Conservation (phyloP, 768 basidiomycete species). For the Auricularia sp. region DNA sequence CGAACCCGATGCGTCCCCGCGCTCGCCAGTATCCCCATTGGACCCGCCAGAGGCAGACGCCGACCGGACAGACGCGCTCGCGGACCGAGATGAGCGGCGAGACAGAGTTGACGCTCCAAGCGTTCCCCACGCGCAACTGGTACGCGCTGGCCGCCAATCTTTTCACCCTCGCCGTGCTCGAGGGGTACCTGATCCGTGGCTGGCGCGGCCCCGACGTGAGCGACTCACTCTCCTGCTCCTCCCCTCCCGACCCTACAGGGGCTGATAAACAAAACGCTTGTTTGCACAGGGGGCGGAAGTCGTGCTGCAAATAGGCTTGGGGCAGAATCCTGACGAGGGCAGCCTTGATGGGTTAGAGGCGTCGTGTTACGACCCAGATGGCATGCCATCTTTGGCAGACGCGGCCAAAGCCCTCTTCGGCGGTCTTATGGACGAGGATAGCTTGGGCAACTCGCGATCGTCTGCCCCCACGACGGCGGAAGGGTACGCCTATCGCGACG, state of each 20-base stretch:
- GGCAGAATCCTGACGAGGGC: neutral
- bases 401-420: constrained; percentile 57
- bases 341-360: neutral
- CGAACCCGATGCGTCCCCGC: neutral
- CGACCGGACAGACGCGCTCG: neutral
- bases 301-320: neutral
- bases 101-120: constrained; percentile 6
- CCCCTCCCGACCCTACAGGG: too few relatives aligned
- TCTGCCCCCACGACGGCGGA: constrained; percentile 26
- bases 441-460: constrained; percentile 6
- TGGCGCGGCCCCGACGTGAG: constrained; percentile 62
- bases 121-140: constrained; percentile 61
- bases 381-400: constrained; percentile 55
- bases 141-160: constrained; percentile 69
- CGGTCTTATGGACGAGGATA: constrained; percentile 4
- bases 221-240: neutral
- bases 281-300: constrained; percentile 1
- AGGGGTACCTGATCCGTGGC: constrained; percentile 73
- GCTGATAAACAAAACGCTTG: neutral
- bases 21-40: constrained; percentile 26
- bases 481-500: constrained; percentile 52
- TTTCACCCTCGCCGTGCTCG: constrained; percentile 71
- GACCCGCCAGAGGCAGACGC: constrained; percentile 11
- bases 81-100: constrained; percentile 5
- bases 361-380: constrained; percentile 60